Evolutionary conservation across 495 filamentous ascomycete genomes (phyloP).

Genomic region (Trichoderma virens): DNA sequence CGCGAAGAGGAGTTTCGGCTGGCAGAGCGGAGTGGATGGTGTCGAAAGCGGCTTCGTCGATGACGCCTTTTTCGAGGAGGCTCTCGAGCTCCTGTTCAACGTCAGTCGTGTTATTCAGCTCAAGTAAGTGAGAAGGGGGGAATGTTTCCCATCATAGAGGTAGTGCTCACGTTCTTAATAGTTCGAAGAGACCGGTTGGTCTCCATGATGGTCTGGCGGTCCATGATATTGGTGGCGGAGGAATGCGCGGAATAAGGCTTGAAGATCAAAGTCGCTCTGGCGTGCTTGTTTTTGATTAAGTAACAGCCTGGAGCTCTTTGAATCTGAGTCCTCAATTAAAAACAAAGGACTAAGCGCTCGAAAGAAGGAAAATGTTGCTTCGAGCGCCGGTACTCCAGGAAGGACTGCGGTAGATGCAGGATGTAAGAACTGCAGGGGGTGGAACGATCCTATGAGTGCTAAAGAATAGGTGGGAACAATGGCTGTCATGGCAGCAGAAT

Average conservation of each 20-base stretch:
- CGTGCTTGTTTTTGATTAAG: background rate
- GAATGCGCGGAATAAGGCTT: background rate
- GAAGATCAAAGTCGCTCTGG: background rate
- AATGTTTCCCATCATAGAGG: background rate
- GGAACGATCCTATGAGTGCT: too few species aligned
- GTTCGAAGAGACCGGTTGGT: slow-evolving; percentile 77
- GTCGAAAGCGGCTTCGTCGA: slow-evolving; percentile 62
- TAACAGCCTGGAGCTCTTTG: too few species aligned
- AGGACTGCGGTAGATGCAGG: too few species aligned
- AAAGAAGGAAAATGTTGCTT: too few species aligned
- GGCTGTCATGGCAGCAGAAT: too few species aligned
- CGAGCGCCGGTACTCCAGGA: too few species aligned
- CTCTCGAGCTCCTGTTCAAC: slow-evolving; percentile 78
- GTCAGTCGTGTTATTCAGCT: background rate
- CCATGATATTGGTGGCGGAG: slow-evolving; percentile 22
- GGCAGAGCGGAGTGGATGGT: slow-evolving; percentile 69
- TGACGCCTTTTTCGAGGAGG: slow-evolving; percentile 68
- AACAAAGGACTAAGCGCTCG: too few species aligned
- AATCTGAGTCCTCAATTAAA: too few species aligned
- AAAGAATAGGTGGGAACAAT: too few species aligned
- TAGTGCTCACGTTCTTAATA: slow-evolving; percentile 62
- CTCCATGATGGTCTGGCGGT: slow-evolving; percentile 44
- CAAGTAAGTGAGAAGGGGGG: background rate
- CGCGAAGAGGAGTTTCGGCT: slow-evolving; percentile 49
- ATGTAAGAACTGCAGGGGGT: too few species aligned